Percentiles rank a stretch among this genome's conserved stretches.
Conservation (phyloP, 306 rosid genomes). For the Quercus bicolor region DNA sequence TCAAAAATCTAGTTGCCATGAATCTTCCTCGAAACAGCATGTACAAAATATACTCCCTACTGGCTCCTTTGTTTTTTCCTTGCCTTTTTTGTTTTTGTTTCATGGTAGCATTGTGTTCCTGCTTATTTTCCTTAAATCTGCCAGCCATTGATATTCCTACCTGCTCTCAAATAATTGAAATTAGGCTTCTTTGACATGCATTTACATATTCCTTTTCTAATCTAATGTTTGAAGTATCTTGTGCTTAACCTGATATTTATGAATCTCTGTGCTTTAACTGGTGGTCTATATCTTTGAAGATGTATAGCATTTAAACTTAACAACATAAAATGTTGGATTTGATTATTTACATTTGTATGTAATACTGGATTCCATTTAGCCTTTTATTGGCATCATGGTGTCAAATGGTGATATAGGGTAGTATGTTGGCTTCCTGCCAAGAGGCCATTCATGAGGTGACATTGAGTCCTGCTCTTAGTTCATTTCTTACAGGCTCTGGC, state of each 20-base stretch:
- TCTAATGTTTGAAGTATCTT: not conserved
- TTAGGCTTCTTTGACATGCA: not conserved
- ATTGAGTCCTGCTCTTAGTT: not conserved
- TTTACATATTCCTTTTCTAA: not conserved
- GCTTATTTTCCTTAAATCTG: not conserved
- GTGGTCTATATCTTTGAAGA: not conserved
- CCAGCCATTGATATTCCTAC: not conserved
- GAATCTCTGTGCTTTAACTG: not conserved
- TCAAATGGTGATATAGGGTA: not conserved
- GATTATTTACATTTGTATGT: not conserved
- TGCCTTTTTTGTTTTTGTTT: conserved; percentile 10
- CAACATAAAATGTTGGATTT: not conserved
- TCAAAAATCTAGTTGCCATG: conserved; percentile 82
- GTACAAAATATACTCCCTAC: conserved; percentile 41
- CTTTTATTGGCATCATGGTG: not conserved
- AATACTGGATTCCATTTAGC: not conserved
- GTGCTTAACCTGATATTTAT: not conserved
- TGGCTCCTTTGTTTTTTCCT: conserved; percentile 15
- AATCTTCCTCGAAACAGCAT: conserved; percentile 99
- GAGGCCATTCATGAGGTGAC: not conserved
- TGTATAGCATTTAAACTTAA: not conserved
- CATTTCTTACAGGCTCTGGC: not conserved
- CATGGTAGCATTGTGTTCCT: conserved; percentile 1
- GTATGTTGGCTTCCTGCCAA: not conserved
- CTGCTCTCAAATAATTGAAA: conserved; percentile 19